Conservation (phyloP, 805 yeast species). For the Deakozyma indianensis region DNA sequence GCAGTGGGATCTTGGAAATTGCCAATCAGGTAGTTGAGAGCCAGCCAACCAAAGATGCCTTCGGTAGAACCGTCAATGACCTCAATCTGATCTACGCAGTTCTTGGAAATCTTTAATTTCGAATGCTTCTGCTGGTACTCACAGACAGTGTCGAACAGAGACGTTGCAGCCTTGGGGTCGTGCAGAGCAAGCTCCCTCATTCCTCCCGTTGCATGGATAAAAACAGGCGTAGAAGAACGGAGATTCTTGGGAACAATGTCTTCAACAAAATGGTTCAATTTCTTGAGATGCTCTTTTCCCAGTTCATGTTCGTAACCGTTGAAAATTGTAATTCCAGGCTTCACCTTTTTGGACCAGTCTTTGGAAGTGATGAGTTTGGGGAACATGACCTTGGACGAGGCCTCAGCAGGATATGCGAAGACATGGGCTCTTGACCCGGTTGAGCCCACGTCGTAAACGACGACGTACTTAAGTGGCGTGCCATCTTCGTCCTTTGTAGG, state of each 20-base stretch:
- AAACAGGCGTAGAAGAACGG: constrained; percentile 49
- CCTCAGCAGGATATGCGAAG: constrained; percentile 30
- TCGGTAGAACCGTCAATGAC: constrained; percentile 52
- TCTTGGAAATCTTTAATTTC: constrained; percentile 38
- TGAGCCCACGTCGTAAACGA: constrained; percentile 87
- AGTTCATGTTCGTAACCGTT: constrained; percentile 25
- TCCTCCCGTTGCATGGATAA: constrained; percentile 59
- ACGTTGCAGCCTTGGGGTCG: constrained; percentile 25
- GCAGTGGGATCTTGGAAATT: constrained; percentile 24
- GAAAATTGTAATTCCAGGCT: constrained; percentile 45
- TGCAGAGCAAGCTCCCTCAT: constrained; percentile 43
- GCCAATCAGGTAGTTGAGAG: constrained; percentile 41
- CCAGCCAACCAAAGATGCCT: constrained; percentile 55
- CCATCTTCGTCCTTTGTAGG: neutral
- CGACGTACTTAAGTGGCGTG: constrained; percentile 36
- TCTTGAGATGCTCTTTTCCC: constrained; percentile 36
- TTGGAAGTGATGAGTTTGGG: constrained; percentile 9
- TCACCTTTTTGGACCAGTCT: constrained; percentile 35
- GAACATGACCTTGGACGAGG: neutral
- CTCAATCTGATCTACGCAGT: constrained; percentile 44
- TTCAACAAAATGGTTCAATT: constrained; percentile 33
- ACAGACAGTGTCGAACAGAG: constrained; percentile 35
- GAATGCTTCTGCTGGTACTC: constrained; percentile 31
- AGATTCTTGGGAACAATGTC: constrained; percentile 45
- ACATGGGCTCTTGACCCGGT: constrained; percentile 80